phyloP scores from a whole-genome alignment of 2,329 filamentous ascomycete species.

The Colletotrichum sojae region DNA sequence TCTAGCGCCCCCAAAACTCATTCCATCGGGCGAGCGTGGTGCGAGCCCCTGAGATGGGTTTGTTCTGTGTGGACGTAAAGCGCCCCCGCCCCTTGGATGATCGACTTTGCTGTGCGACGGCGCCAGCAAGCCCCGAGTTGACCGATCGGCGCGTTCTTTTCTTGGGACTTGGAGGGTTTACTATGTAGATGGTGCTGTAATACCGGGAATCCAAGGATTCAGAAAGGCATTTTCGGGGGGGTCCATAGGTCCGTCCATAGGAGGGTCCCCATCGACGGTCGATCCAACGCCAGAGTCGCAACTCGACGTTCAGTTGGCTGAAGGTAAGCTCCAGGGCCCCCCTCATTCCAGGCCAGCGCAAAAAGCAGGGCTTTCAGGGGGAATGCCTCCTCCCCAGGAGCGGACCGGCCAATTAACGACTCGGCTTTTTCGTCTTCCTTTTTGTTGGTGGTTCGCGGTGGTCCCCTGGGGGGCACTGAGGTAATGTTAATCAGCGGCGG shows the following conservation, averaged over 20 bases:
- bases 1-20: slow-evolving; percentile 4
- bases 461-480: no score
- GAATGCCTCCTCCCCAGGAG: slow-evolving; percentile 6
- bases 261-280: neutral
- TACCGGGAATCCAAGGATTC: slow-evolving; percentile 5
- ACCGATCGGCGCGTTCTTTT: slow-evolving; percentile 29
- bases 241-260: neutral
- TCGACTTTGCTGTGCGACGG: neutral
- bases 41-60: neutral
- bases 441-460: slow-evolving; percentile 9
- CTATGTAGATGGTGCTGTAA: neutral
- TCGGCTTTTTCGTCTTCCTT: slow-evolving; percentile 3
- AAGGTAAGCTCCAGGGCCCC: neutral
- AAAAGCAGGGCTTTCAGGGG: slow-evolving; percentile 20
- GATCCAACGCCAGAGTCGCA: slow-evolving; percentile 19
- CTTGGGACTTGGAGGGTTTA: slow-evolving; percentile 8
- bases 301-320: neutral
- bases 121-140: slow-evolving; percentile 6
- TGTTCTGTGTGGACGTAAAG: neutral
- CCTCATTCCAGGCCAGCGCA: slow-evolving; percentile 8
- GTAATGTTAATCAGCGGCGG: slow-evolving; percentile 6
- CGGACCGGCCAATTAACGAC: slow-evolving; percentile 5
- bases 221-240: neutral
- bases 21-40: slow-evolving; percentile 1
- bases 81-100: neutral